Evolutionary conservation across 176 grass and related monocot species (phyloP).

Genomic region (Phragmites australis): DNA sequence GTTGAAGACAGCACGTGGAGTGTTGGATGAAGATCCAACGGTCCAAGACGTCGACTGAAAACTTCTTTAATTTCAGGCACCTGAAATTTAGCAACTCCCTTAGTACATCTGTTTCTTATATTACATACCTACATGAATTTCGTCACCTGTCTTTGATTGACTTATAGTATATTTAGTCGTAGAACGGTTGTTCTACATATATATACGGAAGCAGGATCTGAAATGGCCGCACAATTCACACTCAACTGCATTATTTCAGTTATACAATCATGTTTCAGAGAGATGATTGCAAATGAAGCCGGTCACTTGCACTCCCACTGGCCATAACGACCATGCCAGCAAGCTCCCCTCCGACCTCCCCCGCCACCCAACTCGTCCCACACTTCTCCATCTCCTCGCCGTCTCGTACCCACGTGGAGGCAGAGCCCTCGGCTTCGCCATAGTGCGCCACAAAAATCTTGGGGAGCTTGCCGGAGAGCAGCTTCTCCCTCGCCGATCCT

Average conservation of each 20-base stretch:
- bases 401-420: not conserved
- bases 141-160: not conserved
- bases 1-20: no score
- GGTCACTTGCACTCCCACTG: not conserved
- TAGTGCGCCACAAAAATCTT: constrained; percentile 35
- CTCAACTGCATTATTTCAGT: not conserved
- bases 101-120: no score
- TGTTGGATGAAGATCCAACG: no score
- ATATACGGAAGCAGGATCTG: not conserved
- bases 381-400: not conserved
- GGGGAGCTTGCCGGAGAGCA: constrained; percentile 37
- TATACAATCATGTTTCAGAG: constrained; percentile 21
- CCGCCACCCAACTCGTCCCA: not conserved
- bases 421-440: not conserved
- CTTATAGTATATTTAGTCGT: not conserved
- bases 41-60: no score
- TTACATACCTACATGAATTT: not conserved
- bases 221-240: not conserved
- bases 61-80: no score
- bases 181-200: not conserved
- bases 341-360: not conserved
- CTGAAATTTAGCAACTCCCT: no score
- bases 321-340: not conserved
- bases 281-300: constrained; percentile 22
- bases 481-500: constrained; percentile 32